A percentile compares a stretch with the other conserved stretches of the same genome.
Conservation (phyloP, 805 yeast genomes). For the Blastobotrys parvus region DNA sequence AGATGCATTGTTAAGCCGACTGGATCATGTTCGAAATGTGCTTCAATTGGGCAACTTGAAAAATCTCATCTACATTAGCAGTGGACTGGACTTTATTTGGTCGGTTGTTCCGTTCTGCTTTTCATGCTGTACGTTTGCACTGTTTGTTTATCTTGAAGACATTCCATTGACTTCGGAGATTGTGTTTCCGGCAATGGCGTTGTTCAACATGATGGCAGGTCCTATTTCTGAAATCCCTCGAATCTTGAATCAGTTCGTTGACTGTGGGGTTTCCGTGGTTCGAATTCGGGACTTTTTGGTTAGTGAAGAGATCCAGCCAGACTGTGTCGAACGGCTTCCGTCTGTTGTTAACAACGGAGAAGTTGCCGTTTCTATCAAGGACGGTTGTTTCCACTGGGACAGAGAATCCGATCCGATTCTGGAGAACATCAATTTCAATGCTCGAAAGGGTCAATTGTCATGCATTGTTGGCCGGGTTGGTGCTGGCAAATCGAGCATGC, state of each 20-base stretch:
- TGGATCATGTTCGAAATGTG: constrained; percentile 78
- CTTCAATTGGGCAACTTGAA: constrained; percentile 72
- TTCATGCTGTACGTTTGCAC: constrained; percentile 80
- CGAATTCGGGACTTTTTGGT: constrained; percentile 40
- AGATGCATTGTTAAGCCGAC: constrained; percentile 63
- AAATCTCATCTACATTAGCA: constrained; percentile 63
- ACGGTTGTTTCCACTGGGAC: constrained; percentile 20
- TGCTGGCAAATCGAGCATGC: constrained; percentile 71
- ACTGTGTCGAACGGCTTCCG: constrained; percentile 26
- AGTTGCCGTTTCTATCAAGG: constrained; percentile 26
- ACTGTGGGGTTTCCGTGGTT: constrained; percentile 33
- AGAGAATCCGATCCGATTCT: constrained; percentile 16
- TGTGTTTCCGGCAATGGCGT: constrained; percentile 57
- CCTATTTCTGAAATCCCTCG: constrained; percentile 45
- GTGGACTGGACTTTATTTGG: constrained; percentile 69
- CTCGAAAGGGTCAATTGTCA: constrained; percentile 63
- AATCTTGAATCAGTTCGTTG: constrained; percentile 34
- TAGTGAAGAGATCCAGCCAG: constrained; percentile 36
- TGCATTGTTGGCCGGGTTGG: constrained; percentile 87
- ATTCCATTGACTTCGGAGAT: constrained; percentile 77
- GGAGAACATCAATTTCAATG: constrained; percentile 45
- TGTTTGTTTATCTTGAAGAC: constrained; percentile 54
- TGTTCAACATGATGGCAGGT: constrained; percentile 42
- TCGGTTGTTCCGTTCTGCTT: constrained; percentile 83
- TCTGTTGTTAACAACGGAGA: constrained; percentile 44